Conservation (phyloP, 805 yeast genomes). For the Kregervanrija pseudodelftensis region DNA sequence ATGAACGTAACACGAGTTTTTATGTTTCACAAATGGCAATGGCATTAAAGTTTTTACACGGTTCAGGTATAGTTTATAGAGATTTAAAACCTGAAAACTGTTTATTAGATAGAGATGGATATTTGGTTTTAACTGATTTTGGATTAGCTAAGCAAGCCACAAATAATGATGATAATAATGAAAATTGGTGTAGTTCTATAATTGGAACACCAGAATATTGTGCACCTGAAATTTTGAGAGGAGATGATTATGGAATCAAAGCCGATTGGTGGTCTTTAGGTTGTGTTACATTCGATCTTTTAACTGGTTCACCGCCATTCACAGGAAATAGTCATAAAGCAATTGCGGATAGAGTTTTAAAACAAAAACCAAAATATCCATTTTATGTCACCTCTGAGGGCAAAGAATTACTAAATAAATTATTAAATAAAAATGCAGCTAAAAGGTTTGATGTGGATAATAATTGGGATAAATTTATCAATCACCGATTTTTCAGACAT, state of each 20-base stretch:
- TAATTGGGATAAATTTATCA: constrained; percentile 45
- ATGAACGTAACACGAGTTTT: constrained; percentile 59
- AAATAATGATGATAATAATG: constrained; percentile 20
- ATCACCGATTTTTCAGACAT: constrained; percentile 67
- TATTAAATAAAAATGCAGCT: constrained; percentile 58
- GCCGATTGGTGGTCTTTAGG: constrained; percentile 93
- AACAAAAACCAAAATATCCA: constrained; percentile 58
- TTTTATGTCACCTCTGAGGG: constrained; percentile 69
- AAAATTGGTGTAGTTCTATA: constrained; percentile 44
- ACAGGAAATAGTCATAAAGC: constrained; percentile 71
- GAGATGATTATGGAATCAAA: constrained; percentile 64
- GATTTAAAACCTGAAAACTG: constrained; percentile 90
- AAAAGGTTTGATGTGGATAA: constrained; percentile 54
- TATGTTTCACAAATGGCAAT: constrained; percentile 76
- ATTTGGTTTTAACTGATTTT: constrained; percentile 76
- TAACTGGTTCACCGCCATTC: constrained; percentile 82
- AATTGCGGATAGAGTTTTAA: constrained; percentile 64
- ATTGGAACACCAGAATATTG: constrained; percentile 78
- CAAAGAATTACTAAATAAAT: constrained; percentile 58
- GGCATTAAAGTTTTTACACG: constrained; percentile 68
- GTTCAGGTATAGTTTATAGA: constrained; percentile 73
- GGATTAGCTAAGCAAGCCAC: constrained; percentile 56
- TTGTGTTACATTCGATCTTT: constrained; percentile 67
- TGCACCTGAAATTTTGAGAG: constrained; percentile 82
- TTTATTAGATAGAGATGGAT: constrained; percentile 64